Percentiles rank a stretch among this genome's conserved stretches.
These are phyloP conservation scores for Cucumis hystrix DNA, from an alignment of 306 rosid genomes.

Conservation along the genomic window DNA sequence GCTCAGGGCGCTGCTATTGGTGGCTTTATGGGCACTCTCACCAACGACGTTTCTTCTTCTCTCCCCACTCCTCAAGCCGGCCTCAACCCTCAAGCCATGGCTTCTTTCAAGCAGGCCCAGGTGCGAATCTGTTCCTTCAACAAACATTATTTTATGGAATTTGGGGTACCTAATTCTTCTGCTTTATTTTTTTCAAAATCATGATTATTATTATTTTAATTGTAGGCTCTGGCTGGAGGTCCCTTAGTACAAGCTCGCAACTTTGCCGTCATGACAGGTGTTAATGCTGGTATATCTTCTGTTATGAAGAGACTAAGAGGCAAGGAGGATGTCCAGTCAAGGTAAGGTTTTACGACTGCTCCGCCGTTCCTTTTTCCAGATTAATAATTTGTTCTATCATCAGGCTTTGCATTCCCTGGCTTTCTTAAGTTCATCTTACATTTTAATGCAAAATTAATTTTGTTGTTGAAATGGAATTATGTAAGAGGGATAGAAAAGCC, in stretches of 20 bases:
- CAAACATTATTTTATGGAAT: neutral
- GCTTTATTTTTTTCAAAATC: no score
- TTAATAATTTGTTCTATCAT: neutral
- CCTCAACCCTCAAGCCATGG: conserved; percentile 80
- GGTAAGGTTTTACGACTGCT: conserved; percentile 32
- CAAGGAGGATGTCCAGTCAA: conserved; percentile 84
- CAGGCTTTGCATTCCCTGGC: neutral
- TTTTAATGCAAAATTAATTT: neutral
- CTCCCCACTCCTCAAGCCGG: conserved; percentile 46
- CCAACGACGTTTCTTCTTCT: conserved; percentile 49
- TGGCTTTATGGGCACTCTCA: conserved; percentile 68
- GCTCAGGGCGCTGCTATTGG: conserved; percentile 94
- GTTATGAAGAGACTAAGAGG: conserved; percentile 90
- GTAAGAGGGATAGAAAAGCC: neutral
- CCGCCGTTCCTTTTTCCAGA: neutral
- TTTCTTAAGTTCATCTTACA: neutral
- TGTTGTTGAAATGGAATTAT: neutral
- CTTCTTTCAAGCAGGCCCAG: conserved; percentile 91
- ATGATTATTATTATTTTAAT: neutral
- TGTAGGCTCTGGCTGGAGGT: conserved; percentile 86
- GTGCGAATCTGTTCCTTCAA: conserved; percentile 12
- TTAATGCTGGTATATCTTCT: conserved; percentile 85
- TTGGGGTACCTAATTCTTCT: neutral
- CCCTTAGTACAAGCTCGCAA: conserved; percentile 85
- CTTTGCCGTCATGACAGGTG: conserved; percentile 97